phyloP scores from a whole-genome alignment of 192 early-diverging fungal species.

The Podila minutissima region DNA sequence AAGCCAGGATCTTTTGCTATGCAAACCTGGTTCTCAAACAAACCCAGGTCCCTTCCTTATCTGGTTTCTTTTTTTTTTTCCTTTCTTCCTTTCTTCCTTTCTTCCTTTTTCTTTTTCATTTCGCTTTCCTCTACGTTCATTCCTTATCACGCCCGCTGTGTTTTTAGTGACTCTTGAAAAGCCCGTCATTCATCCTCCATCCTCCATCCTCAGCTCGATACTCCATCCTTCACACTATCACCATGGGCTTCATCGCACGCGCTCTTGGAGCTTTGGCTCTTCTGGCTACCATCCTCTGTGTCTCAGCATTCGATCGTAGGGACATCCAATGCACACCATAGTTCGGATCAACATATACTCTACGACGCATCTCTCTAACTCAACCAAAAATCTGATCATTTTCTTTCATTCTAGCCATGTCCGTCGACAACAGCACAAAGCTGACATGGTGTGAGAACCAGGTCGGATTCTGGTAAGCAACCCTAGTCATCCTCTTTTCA shows the following conservation, averaged over 20 bases:
- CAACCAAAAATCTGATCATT: neutral
- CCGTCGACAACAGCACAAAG: slow-evolving; percentile 41
- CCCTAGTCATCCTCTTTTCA: neutral
- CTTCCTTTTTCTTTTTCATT: neutral
- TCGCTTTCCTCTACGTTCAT: neutral
- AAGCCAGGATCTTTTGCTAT: too few species aligned
- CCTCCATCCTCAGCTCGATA: too few species aligned
- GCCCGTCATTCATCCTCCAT: too few species aligned
- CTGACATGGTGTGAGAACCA: slow-evolving; percentile 49
- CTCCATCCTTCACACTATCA: neutral
- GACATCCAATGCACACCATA: neutral
- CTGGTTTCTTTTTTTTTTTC: neutral
- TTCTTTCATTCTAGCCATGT: slow-evolving; percentile 6
- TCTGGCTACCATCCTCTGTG: slow-evolving; percentile 9
- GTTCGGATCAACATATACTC: neutral
- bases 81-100: slow-evolving; percentile 1
- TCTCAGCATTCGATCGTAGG: slow-evolving; percentile 35
- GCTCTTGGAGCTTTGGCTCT: slow-evolving; percentile 7
- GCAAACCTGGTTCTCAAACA: too few species aligned
- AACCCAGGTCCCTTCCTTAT: too few species aligned
- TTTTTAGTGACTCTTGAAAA: too few species aligned
- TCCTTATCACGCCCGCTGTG: neutral
- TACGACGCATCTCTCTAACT: neutral
- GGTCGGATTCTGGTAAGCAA: slow-evolving; percentile 37
- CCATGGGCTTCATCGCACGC: slow-evolving; percentile 8